A percentile compares a stretch with the other conserved stretches of the same genome.
These are phyloP conservation scores for Backusella macrospora DNA, from an alignment of 192 early-diverging fungal genomes.

Conservation along the genomic window DNA sequence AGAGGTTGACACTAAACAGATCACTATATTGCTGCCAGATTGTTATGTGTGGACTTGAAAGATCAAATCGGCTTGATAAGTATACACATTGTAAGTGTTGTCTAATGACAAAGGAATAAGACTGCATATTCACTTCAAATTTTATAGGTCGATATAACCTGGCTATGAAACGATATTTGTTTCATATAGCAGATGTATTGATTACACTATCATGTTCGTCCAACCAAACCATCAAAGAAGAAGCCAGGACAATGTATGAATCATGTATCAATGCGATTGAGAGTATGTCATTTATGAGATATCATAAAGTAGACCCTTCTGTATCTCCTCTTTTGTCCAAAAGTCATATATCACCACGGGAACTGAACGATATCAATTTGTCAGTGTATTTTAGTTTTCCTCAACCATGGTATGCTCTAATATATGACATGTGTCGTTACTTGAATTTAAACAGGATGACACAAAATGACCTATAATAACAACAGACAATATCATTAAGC, in stretches of 20 bases:
- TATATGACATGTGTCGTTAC: background rate
- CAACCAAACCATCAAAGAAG: background rate
- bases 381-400: background rate
- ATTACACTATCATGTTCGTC: background rate
- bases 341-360: background rate
- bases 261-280: background rate
- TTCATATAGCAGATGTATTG: background rate
- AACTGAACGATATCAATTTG: background rate
- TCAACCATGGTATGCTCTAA: background rate
- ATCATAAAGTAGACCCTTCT: background rate
- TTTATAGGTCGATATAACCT: conserved; percentile 7
- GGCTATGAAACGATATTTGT: conserved; percentile 4
- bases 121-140: background rate
- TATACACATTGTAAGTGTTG: background rate
- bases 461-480: background rate
- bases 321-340: background rate
- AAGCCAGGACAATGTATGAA: background rate
- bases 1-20: background rate
- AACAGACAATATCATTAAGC: too few species aligned
- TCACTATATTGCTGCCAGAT: background rate
- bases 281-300: background rate
- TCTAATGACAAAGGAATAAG: background rate
- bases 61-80: background rate
- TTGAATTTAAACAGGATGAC: background rate
- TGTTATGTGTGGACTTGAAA: background rate